Conservation (phyloP, 768 basidiomycete genomes). For the Lactifluus rugatus region DNA sequence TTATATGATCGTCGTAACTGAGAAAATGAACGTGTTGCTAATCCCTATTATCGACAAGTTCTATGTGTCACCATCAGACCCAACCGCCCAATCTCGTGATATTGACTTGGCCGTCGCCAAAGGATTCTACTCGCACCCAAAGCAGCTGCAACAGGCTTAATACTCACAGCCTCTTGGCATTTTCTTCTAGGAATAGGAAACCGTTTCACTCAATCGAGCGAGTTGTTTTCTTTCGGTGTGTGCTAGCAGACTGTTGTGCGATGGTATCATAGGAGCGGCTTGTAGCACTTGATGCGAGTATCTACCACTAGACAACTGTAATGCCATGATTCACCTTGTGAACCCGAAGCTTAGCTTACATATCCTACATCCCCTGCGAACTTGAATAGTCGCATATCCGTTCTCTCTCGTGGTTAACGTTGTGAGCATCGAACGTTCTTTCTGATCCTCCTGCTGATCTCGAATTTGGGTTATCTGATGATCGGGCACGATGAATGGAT, state of each 20-base stretch:
- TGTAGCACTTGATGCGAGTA: no score
- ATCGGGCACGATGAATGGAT: no score
- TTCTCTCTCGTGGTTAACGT: no score
- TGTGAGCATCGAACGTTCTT: no score
- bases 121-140: slow-evolving; percentile 56
- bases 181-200: neutral
- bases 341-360: no score
- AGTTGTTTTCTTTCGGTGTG: neutral
- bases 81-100: slow-evolving; percentile 54
- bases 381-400: no score
- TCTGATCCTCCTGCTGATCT: no score
- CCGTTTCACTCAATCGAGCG: neutral
- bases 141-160: slow-evolving; percentile 9
- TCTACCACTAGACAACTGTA: no score
- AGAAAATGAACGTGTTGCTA: slow-evolving; percentile 90
- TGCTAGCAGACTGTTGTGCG: neutral
- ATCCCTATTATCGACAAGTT: slow-evolving; percentile 92
- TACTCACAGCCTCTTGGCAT: no score
- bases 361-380: no score
- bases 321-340: no score
- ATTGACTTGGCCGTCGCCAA: slow-evolving; percentile 83
- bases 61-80: slow-evolving; percentile 81
- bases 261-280: neutral
- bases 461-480: no score
- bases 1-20: slow-evolving; percentile 89